Evolutionary conservation across 2,329 filamentous ascomycete species (phyloP), one percentile per base, ranked within the genome.

Genomic region (Xylaria sp.): DNA sequence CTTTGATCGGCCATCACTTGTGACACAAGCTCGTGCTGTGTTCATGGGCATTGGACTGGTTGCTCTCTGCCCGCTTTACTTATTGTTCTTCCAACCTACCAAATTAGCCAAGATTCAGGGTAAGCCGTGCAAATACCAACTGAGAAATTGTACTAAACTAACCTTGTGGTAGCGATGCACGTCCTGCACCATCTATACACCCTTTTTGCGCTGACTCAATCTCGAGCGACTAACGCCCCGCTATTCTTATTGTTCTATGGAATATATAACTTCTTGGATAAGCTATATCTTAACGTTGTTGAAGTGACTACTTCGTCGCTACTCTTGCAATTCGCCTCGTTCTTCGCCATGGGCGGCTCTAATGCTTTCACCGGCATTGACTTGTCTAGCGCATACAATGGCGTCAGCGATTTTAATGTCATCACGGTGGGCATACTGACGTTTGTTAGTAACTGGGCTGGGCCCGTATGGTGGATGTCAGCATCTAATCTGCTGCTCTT

Each of bases 301-400:
- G 87, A 92, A 70, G 82, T 91, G 47, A 89, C 89, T 4, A 85
- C 88, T 9, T 89, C 90, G 0, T 87, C 86, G 8, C 80, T 97
- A 35, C 85, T 98, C 35, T 81, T 96, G 42, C 90, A 96, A 69
- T 89, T 94, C 78, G 82, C 87, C 37, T 89, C 90, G 54, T 99
- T 97, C 83, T 99, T 98, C 75, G 90, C 92, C 31, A 87, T 92
- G 66, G 95, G 94, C 23, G 93, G 93, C 74, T 92, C 92, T 49
- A 99, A 99, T 75, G 91, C 95, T 42, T 97, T 99, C 69, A 96
- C 94, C 12, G 94, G 91, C n/a, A 87, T 99, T 70, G 94, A 98
- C 73, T 84, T 99, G 19, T 96, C 92, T 5, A 96, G 90, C 73
- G 94, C 94, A 0, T 99, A 99, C 79, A 99, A 99, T 72, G 95